Conservation (phyloP, 2,329 filamentous ascomycete genomes). For the Chaetomium sp. region DNA sequence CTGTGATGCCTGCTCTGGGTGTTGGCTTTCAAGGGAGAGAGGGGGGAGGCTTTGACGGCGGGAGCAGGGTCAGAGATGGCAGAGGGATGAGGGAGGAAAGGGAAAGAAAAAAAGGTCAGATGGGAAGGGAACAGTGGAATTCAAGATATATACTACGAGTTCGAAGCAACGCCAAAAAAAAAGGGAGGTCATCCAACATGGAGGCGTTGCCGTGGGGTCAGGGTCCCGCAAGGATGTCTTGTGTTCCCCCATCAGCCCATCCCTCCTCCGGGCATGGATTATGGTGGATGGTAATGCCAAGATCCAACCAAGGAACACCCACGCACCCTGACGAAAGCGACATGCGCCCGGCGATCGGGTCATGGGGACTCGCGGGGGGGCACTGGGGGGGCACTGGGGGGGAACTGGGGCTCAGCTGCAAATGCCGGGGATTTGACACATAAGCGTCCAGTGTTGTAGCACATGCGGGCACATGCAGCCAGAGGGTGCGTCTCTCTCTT, state of each 20-base stretch:
- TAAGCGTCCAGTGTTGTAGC: too few species aligned
- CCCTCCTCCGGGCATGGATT: not conserved
- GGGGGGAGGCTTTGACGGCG: not conserved
- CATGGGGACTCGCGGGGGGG: conserved; percentile 5
- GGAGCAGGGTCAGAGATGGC: not conserved
- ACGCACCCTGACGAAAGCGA: not conserved
- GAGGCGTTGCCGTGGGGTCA: not conserved
- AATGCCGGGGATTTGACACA: not conserved
- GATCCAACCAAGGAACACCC: conserved; percentile 2
- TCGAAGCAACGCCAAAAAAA: too few species aligned
- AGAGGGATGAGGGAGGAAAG: not conserved
- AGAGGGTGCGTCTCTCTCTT: too few species aligned
- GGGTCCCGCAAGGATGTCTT: not conserved
- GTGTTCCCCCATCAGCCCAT: not conserved
- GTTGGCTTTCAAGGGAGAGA: not conserved
- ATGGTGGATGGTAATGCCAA: conserved; percentile 4
- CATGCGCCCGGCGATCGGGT: not conserved
- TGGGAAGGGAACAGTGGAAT: not conserved
- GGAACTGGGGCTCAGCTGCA: not conserved
- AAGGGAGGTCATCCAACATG: conserved; percentile 1
- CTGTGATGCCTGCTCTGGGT: not conserved
- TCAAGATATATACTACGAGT: conserved; percentile 2
- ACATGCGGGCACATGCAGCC: too few species aligned
- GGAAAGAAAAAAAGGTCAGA: not conserved
- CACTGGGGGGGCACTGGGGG: not conserved